Base-by-base conservation (phyloP, 139 green algal genomes). In the Spirogloea muscicola region DNA sequence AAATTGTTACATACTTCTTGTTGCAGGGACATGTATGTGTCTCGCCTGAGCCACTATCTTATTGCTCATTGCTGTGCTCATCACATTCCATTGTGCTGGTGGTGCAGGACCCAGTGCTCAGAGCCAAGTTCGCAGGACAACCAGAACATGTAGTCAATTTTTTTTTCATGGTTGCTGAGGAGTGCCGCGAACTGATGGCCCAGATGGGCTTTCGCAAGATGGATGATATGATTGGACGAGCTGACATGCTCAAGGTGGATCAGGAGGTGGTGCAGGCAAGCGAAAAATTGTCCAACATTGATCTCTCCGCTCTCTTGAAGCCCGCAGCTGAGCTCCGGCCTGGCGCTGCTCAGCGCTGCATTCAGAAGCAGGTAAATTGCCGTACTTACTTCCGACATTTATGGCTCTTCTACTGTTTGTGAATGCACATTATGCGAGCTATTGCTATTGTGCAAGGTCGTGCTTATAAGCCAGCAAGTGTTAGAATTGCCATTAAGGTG, bases 91-190 rank as follows among this genome's bases (percentile, higher is more conserved):
- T 85, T n/a, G n/a, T n/a, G n/a, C n/a, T n/a, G n/a, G n/a, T n/a
- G n/a, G n/a, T n/a, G n/a, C n/a, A 95, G 86, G 91, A 96, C 85
- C 90, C 91, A 25, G 86, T 89, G 77, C 89, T 97, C 60, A 85
- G 92, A 33, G 90, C 88, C 77, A 96, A 96, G 89, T 97, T 96
- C 76, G 82, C 77, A 4, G 91, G 91, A 3, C 58, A 94, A 83
- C 87, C 89, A 2, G 92, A 97, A 80, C 77, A 92, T 64, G 92
- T 96, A 36, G 92, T 97, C 82, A 97, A 96, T 85, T 97, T 86
- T 85, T 85, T 97, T 41, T 96, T 93, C 85, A 90, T 96, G 85
- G 83, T 96, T 42, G 92, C 92, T 2, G 92, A 96, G 83, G 90
- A 96, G 80, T 77, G 91, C 71, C 81, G 92, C 21, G 83, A 88